Evolutionary conservation across 106 monocot species (phyloP), one percentile per base, ranked within the genome.

Genomic region (Iris macrosiphon): DNA sequence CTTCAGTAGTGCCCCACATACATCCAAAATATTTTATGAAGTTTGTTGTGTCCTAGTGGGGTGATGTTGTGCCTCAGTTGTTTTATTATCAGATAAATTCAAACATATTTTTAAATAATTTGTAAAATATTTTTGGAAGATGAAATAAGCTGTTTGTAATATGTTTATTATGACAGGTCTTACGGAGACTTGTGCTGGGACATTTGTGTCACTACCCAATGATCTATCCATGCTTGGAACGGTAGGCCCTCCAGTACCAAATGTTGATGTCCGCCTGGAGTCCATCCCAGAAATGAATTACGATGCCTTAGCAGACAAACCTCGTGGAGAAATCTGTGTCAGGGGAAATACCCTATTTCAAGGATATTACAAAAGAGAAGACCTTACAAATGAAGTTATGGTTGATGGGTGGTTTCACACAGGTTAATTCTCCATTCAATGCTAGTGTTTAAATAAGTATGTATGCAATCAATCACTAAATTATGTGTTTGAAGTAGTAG

Each of bases 381-480:
- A 96, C 51, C 79, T 96, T 23, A 78, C 82, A 25, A 73, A 82
- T 16, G 89, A 96, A 64, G 89, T 83, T 64, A 54, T 89, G 79
- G 33, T 85, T 65, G 89, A 89, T 67, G 95, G 95, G 10, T 96
- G 95, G 95, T 96, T 96, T 68, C 95, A 96, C 63, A 89, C 95
- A 79, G 95, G 95, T 93, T 62, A 62, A n/a, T n/a, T n/a, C n/a
- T n/a, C n/a, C n/a, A n/a, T n/a, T n/a, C n/a, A n/a, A n/a, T n/a
- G n/a, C n/a, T n/a, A n/a, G n/a, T n/a, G n/a, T n/a, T n/a, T n/a
- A n/a, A n/a, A n/a, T n/a, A n/a, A n/a, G n/a, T n/a, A n/a, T n/a
- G n/a, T n/a, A n/a, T n/a, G n/a, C n/a, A n/a, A n/a, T n/a, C n/a
- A n/a, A n/a, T n/a, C n/a, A n/a, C n/a, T n/a, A n/a, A n/a, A n/a